A percentile compares a stretch with the other conserved stretches of the same genome.
These are phyloP conservation scores for Halophytophthora polymorphica DNA, from an alignment of 352 stramenopile species.

Conservation along the genomic window DNA sequence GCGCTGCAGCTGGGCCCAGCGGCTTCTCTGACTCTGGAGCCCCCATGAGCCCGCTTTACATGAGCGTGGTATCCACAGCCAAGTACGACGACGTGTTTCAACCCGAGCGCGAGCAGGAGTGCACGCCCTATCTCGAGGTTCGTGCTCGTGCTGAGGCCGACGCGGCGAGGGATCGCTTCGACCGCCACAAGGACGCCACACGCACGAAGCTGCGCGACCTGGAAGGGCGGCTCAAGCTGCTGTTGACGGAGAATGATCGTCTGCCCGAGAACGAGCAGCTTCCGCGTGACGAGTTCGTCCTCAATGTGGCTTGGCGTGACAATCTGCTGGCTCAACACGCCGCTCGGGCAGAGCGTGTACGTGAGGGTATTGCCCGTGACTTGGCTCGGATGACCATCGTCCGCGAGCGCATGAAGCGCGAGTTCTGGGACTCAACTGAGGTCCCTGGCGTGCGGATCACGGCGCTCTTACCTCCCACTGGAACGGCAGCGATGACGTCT, in stretches of 20 bases:
- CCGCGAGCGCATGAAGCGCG: conserved; percentile 81
- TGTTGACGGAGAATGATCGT: conserved; percentile 71
- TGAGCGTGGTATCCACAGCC: conserved; percentile 58
- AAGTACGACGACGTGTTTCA: conserved; percentile 71
- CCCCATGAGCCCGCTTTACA: conserved; percentile 53
- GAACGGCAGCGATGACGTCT: neutral
- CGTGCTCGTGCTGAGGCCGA: conserved; percentile 31
- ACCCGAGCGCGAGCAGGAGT: conserved; percentile 35
- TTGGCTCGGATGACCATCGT: conserved; percentile 77
- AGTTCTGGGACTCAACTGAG: conserved; percentile 89
- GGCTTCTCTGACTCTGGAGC: conserved; percentile 4
- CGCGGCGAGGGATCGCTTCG: conserved; percentile 50
- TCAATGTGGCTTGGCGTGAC: conserved; percentile 81
- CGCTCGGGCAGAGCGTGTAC: conserved; percentile 52
- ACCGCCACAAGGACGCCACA: conserved; percentile 66
- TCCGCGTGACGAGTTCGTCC: conserved; percentile 84
- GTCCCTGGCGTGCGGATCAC: conserved; percentile 61
- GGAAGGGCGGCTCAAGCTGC: conserved; percentile 54
- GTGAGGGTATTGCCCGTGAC: conserved; percentile 63
- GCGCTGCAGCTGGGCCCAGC: conserved; percentile 17
- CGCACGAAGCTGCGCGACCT: conserved; percentile 61
- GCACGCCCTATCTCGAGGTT: conserved; percentile 40
- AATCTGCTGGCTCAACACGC: conserved; percentile 48
- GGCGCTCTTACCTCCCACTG: conserved; percentile 34
- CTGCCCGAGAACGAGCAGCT: conserved; percentile 71